Conservation (phyloP, 495 filamentous ascomycete genomes). For the Talaromyces trachyspermus region DNA sequence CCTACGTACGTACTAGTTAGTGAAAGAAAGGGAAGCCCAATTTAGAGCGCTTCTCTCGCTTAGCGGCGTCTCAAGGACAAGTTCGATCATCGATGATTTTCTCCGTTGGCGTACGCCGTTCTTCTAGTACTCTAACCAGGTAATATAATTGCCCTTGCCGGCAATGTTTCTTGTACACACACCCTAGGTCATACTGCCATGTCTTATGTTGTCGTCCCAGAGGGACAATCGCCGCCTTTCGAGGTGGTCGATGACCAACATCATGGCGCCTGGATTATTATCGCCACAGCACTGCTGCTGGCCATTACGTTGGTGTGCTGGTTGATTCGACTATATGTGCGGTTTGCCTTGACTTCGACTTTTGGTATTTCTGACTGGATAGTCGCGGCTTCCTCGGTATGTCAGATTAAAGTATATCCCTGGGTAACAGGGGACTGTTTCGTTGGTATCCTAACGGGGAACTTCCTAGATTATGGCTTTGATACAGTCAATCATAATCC, state of each 20-base stretch:
- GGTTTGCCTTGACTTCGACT: conserved; percentile 28
- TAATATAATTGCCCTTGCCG: not conserved
- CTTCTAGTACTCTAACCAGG: too few relatives aligned
- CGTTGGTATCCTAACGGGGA: not conserved
- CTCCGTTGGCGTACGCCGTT: too few relatives aligned
- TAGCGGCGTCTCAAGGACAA: too few relatives aligned
- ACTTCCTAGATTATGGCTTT: not conserved
- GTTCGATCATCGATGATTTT: too few relatives aligned
- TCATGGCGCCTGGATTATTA: conserved; percentile 40
- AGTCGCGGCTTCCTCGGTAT: not conserved
- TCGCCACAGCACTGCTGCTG: conserved; percentile 39
- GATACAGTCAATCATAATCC: not conserved
- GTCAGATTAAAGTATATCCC: not conserved
- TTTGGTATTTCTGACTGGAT: conserved; percentile 32
- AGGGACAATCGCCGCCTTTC: conserved; percentile 34
- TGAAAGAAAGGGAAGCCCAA: too few relatives aligned
- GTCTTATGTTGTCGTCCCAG: conserved; percentile 15
- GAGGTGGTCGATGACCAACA: conserved; percentile 33
- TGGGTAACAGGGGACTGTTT: not conserved
- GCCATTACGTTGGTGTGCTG: conserved; percentile 39
- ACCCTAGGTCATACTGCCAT: not conserved
- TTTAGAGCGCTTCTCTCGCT: too few relatives aligned
- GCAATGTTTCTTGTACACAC: not conserved
- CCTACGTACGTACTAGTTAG: too few relatives aligned
- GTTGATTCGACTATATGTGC: conserved; percentile 39